A percentile compares a stretch with the other conserved stretches of the same genome.
These are phyloP conservation scores for Epichloe aotearoae DNA, from an alignment of 2,329 filamentous ascomycete species.

Conservation along the genomic window DNA sequence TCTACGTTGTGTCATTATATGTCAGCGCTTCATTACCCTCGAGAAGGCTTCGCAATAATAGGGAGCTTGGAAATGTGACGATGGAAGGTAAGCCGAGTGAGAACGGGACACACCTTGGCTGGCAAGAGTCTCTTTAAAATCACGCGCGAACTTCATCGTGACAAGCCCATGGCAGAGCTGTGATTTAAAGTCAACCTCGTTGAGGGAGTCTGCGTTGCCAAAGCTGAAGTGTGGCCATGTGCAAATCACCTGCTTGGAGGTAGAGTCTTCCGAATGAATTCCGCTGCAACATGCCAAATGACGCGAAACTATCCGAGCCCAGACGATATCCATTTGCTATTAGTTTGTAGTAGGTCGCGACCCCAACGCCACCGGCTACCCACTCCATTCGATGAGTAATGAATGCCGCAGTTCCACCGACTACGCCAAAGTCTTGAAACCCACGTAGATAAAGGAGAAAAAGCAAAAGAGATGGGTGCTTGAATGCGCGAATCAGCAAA, in stretches of 20 bases:
- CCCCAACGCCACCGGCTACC: not conserved
- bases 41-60: not conserved
- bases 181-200: not conserved
- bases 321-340: too few species aligned
- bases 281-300: too few species aligned
- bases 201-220: not conserved
- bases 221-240: not conserved
- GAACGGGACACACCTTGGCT: constrained; percentile 34
- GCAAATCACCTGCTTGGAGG: not conserved
- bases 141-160: constrained; percentile 75
- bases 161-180: not conserved
- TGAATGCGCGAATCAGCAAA: too few species aligned
- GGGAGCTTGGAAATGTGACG: not conserved
- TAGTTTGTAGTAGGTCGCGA: too few species aligned
- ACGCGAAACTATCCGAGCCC: too few species aligned
- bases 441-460: too few species aligned
- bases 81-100: not conserved
- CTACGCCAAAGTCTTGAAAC: too few species aligned
- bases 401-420: not conserved
- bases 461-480: too few species aligned
- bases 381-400: not conserved
- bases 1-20: constrained; percentile 23
- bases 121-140: constrained; percentile 57
- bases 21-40: not conserved
- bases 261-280: too few species aligned